These are phyloP conservation scores for Backusella morwellensis DNA, from an alignment of 192 early-diverging fungal genomes.

Conservation along the genomic window DNA sequence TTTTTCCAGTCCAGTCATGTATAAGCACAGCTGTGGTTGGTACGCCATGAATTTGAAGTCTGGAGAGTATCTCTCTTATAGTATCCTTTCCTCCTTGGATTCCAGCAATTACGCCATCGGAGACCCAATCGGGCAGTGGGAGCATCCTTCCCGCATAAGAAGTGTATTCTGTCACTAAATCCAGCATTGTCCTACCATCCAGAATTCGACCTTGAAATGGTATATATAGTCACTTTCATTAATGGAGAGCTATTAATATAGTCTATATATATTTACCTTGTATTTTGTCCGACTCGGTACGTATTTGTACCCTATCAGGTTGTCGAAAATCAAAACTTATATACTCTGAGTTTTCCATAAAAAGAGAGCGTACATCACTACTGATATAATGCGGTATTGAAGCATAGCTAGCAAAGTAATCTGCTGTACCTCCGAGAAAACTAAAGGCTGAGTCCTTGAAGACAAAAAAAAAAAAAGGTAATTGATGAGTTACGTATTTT, in stretches of 20 bases:
- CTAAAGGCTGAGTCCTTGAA: constrained; percentile 21
- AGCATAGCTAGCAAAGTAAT: constrained; percentile 36
- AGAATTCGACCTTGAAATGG: constrained; percentile 31
- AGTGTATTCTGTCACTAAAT: constrained; percentile 39
- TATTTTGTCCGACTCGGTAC: constrained; percentile 15
- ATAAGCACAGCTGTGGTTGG: constrained; percentile 37
- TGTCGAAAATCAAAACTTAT: constrained; percentile 35
- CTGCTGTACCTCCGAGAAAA: constrained; percentile 24
- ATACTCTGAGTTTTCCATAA: constrained; percentile 38
- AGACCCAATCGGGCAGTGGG: constrained; percentile 37
- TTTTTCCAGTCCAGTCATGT: constrained; percentile 39
- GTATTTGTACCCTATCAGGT: constrained; percentile 30
- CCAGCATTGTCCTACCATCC: constrained; percentile 31
- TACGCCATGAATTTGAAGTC: constrained; percentile 5
- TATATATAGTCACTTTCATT: neutral
- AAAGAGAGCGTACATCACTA: constrained; percentile 29
- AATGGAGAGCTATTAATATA: neutral
- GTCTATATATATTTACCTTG: constrained; percentile 9
- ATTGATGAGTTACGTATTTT: too few relatives aligned
- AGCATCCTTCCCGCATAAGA: constrained; percentile 34
- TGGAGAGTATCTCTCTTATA: constrained; percentile 24
- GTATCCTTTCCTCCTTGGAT: constrained; percentile 39
- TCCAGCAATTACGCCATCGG: constrained; percentile 34
- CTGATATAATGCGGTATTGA: constrained; percentile 39
- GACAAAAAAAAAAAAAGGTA: neutral